These are phyloP conservation scores for Aeschynomene evenia DNA, from an alignment of 306 rosid genomes.

Conservation along the genomic window DNA sequence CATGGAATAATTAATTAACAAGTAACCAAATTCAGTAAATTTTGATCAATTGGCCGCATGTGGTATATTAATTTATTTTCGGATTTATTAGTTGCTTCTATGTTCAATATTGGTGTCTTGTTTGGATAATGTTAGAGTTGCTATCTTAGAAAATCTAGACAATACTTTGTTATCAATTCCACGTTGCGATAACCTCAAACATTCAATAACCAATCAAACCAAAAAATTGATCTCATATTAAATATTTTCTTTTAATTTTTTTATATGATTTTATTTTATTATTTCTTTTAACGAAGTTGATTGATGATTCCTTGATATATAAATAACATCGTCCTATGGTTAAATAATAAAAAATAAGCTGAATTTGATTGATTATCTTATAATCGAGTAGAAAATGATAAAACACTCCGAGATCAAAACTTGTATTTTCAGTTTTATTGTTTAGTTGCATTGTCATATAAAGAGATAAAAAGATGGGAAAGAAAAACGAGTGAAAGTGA, in stretches of 20 bases:
- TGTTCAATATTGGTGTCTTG: background rate
- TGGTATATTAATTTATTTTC: too few species aligned
- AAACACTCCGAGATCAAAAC: background rate
- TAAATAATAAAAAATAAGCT: background rate
- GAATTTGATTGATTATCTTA: too few species aligned
- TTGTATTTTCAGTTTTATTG: background rate
- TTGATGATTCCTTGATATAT: too few species aligned
- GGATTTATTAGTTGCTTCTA: background rate
- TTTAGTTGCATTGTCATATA: background rate
- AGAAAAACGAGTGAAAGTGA: too few species aligned
- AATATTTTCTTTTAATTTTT: background rate
- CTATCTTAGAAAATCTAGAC: background rate
- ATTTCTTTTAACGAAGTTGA: too few species aligned
- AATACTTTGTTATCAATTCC: background rate
- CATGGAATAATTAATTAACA: background rate
- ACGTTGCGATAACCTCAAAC: too few species aligned
- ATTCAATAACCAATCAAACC: background rate
- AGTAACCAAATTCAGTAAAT: background rate
- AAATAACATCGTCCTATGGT: too few species aligned
- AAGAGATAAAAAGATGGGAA: too few species aligned
- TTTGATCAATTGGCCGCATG: background rate
- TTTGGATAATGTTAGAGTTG: background rate
- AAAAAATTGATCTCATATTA: background rate
- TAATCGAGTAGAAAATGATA: background rate
- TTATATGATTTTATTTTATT: too few species aligned